Conservation (phyloP, 108 stramenopile genomes). For the Nitzschia sp. region DNA sequence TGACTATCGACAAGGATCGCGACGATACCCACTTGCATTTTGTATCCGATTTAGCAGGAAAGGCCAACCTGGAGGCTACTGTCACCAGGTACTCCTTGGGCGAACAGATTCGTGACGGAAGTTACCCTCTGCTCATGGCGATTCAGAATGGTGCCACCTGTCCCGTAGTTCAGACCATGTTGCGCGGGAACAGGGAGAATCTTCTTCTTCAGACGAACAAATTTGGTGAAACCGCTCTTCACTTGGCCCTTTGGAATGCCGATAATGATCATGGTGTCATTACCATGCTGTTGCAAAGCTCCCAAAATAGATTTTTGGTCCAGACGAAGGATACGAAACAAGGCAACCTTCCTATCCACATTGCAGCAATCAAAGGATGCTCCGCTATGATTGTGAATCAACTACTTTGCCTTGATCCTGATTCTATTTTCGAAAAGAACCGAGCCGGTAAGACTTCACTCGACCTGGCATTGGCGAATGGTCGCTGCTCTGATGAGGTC, state of each 20-base stretch:
- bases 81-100: not conserved
- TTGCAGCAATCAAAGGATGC: slow-evolving; percentile 41
- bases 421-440: slow-evolving; percentile 4
- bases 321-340: slow-evolving; percentile 22
- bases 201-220: slow-evolving; percentile 27
- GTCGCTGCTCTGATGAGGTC: not conserved
- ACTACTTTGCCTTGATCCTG: not conserved
- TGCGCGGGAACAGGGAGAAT: slow-evolving; percentile 17
- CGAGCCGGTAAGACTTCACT: not conserved
- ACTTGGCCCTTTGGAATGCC: slow-evolving; percentile 30
- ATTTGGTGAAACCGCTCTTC: slow-evolving; percentile 32
- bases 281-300: slow-evolving; percentile 27
- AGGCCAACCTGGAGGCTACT: not conserved
- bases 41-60: not conserved
- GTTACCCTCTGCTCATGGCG: slow-evolving; percentile 40
- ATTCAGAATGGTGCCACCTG: slow-evolving; percentile 27
- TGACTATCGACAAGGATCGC: not conserved
- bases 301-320: slow-evolving; percentile 11
- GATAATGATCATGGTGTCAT: slow-evolving; percentile 29
- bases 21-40: not conserved
- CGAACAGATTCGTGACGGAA: slow-evolving; percentile 36
- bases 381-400: not conserved
- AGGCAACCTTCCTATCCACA: slow-evolving; percentile 48
- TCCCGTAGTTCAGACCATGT: slow-evolving; percentile 22
- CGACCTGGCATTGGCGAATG: slow-evolving; percentile 1